Evolutionary conservation across 2,329 filamentous ascomycete species (phyloP).

Genomic region (Grosmannia serpens): DNA sequence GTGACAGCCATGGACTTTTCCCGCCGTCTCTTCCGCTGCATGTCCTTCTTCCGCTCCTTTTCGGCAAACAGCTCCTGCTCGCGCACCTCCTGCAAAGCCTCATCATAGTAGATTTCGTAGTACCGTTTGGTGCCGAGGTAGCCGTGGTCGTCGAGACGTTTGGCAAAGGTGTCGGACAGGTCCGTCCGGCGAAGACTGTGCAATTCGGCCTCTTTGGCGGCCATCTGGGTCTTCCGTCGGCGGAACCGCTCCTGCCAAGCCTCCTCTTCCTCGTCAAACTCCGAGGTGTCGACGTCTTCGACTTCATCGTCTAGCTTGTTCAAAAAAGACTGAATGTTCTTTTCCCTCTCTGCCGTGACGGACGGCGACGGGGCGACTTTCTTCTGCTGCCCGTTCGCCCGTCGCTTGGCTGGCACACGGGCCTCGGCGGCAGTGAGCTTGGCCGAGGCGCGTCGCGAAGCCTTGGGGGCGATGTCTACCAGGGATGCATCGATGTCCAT

Average conservation of each 20-base stretch:
- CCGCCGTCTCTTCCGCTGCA: slow-evolving; percentile 91
- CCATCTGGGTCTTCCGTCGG: slow-evolving; percentile 60
- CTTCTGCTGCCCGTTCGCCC: slow-evolving; percentile 46
- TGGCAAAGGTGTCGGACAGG: slow-evolving; percentile 45
- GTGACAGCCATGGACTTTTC: slow-evolving; percentile 94
- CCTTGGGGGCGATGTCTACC: slow-evolving; percentile 24
- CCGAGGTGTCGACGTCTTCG: slow-evolving; percentile 31
- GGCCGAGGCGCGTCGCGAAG: slow-evolving; percentile 36
- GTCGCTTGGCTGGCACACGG: slow-evolving; percentile 43
- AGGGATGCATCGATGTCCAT: slow-evolving; percentile 29
- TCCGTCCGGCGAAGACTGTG: slow-evolving; percentile 52
- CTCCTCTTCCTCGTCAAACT: slow-evolving; percentile 31
- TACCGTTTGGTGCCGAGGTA: slow-evolving; percentile 65
- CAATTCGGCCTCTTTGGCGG: slow-evolving; percentile 45
- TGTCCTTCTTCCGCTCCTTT: slow-evolving; percentile 99
- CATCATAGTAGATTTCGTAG: slow-evolving; percentile 63
- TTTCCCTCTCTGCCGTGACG: slow-evolving; percentile 46
- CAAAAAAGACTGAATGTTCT: slow-evolving; percentile 57
- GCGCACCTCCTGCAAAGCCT: slow-evolving; percentile 76
- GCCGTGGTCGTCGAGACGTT: slow-evolving; percentile 56
- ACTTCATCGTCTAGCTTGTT: slow-evolving; percentile 29
- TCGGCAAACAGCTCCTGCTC: slow-evolving; percentile 84
- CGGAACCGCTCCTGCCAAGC: slow-evolving; percentile 43
- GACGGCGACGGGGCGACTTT: slow-evolving; percentile 22
- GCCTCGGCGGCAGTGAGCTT: slow-evolving; percentile 28